Conservation (phyloP, 345 rosid species). For the Linum trigynum region DNA sequence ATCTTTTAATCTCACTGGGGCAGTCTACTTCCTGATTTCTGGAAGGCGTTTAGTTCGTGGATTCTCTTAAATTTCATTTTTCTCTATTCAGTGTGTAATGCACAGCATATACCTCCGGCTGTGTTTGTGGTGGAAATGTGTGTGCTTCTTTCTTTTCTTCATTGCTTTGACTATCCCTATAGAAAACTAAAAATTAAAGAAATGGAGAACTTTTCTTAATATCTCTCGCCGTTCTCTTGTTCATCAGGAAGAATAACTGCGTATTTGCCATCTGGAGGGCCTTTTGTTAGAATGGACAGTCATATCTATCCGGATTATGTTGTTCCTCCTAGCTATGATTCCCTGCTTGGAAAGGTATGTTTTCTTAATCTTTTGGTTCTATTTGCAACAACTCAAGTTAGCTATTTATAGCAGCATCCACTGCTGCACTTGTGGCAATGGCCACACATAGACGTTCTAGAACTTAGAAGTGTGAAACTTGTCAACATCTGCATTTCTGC, state of each 20-base stretch:
- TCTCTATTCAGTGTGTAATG: background rate
- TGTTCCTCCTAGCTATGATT: constrained; percentile 99
- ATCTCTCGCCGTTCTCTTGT: background rate
- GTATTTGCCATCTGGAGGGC: constrained; percentile 97
- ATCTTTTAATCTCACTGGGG: background rate
- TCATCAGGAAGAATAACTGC: constrained; percentile 84
- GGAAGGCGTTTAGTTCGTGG: background rate
- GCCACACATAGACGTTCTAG: no score
- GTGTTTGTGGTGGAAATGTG: background rate
- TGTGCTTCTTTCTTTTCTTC: background rate
- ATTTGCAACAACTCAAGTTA: no score
- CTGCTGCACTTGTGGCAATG: no score
- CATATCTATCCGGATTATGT: constrained; percentile 93
- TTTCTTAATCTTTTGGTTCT: background rate
- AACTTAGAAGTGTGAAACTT: no score
- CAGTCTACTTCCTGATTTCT: background rate
- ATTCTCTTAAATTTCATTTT: background rate
- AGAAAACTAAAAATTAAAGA: background rate
- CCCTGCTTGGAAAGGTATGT: constrained; percentile 92
- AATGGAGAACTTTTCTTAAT: background rate
- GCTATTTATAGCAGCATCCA: no score
- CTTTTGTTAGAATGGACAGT: constrained; percentile 99
- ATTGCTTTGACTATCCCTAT: background rate
- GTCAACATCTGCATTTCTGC: no score
- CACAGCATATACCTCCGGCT: background rate